Evolutionary conservation across 2,329 filamentous ascomycete species (phyloP).

Genomic region (Sclerotinia sclerotiorum): DNA sequence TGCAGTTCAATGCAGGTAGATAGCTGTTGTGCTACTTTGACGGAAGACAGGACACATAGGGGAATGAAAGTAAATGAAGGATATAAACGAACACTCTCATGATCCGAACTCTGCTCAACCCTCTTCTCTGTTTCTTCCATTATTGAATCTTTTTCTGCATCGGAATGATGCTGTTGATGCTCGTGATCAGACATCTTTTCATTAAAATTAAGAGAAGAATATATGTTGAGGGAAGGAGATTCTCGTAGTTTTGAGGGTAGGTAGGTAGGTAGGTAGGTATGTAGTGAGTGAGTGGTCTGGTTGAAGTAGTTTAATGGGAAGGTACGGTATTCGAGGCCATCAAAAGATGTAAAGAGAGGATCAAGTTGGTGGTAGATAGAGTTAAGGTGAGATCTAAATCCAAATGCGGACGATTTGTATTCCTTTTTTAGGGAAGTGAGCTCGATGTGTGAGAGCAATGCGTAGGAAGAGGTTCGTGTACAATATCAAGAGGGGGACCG

Average conservation of each 20-base stretch:
- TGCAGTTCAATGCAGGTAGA: constrained; percentile 20
- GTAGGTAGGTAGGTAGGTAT: not conserved
- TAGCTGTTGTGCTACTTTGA: constrained; percentile 31
- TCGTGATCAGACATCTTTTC: constrained; percentile 5
- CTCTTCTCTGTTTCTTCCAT: constrained; percentile 22
- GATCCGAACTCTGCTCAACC: constrained; percentile 29
- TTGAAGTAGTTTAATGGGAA: constrained; percentile 13
- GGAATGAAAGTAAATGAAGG: constrained; percentile 13
- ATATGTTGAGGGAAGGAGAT: not conserved
- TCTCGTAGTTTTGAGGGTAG: not conserved
- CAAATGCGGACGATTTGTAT: constrained; percentile 13
- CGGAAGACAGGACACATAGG: constrained; percentile 10
- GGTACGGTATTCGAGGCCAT: constrained; percentile 1
- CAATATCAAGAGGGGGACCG: constrained; percentile 7
- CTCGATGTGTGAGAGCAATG: constrained; percentile 1
- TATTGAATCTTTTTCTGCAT: constrained; percentile 28
- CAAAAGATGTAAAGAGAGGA: constrained; percentile 2
- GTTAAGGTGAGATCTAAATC: not conserved
- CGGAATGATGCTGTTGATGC: constrained; percentile 27
- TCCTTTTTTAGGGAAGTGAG: not conserved
- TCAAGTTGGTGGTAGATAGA: not conserved
- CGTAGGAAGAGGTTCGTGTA: constrained; percentile 6
- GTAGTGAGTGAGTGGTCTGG: not conserved
- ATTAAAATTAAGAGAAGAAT: not conserved
- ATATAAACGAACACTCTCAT: constrained; percentile 29